Evolutionary conservation across 345 rosid genomes (phyloP).

Genomic region (Trapa bicornis): DNA sequence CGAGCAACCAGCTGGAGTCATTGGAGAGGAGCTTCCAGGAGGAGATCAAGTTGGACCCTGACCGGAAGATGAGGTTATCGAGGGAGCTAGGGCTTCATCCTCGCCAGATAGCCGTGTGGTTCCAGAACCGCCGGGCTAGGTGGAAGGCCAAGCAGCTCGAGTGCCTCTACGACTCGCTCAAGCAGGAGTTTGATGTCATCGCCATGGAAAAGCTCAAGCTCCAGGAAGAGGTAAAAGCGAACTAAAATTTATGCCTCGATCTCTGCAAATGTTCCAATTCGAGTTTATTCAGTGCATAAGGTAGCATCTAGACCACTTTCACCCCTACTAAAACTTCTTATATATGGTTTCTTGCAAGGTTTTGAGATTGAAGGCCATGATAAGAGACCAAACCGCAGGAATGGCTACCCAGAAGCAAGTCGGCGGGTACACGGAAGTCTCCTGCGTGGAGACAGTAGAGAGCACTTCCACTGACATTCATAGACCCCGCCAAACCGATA

Average conservation of each 20-base stretch:
- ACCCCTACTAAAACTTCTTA: no score
- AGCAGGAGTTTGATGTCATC: conserved; percentile 47
- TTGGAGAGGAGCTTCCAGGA: conserved; percentile 79
- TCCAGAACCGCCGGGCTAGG: conserved; percentile 76
- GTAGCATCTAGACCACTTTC: no score
- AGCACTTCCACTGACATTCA: conserved; percentile 30
- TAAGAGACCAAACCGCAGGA: conserved; percentile 28
- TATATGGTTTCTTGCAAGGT: conserved; percentile 20
- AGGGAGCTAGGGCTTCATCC: conserved; percentile 80
- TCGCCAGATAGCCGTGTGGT: conserved; percentile 85
- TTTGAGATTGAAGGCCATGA: conserved; percentile 36
- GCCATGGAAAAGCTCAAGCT: conserved; percentile 58
- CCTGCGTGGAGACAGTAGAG: conserved; percentile 54
- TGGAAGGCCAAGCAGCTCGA: conserved; percentile 89
- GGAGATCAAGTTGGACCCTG: conserved; percentile 70
- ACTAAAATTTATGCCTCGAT: no score
- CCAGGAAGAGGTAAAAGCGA: conserved; percentile 57
- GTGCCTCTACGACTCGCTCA: conserved; percentile 55
- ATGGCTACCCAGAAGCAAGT: conserved; percentile 23
- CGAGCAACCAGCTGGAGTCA: conserved; percentile 52
- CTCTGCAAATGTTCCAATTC: no score
- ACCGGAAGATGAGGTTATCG: conserved; percentile 70
- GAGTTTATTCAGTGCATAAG: no score
- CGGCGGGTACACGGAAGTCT: conserved; percentile 27
- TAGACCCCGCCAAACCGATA: conserved; percentile 11